A percentile compares a stretch with the other conserved stretches of the same genome.
Conservation (phyloP, 2,329 filamentous ascomycete genomes). For the Paraphaeosphaeria sporulosa region DNA sequence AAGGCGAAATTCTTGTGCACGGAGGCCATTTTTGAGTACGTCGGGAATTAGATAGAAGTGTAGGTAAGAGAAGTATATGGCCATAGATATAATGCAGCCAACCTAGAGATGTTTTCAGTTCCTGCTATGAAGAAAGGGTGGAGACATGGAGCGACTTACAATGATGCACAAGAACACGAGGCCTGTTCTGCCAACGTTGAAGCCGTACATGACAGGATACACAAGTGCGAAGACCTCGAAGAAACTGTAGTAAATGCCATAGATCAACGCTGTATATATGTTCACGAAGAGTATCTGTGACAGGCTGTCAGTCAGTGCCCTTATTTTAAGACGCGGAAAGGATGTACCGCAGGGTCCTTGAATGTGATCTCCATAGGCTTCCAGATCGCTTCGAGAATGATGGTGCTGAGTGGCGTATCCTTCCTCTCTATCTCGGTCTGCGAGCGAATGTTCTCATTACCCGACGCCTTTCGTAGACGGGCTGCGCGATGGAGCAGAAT, state of each 20-base stretch:
- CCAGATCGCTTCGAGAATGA: slow-evolving; percentile 65
- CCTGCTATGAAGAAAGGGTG: not conserved
- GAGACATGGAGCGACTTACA: not conserved
- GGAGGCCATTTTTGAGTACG: slow-evolving; percentile 21
- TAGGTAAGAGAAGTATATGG: slow-evolving; percentile 27
- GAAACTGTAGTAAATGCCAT: slow-evolving; percentile 35
- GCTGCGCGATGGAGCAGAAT: slow-evolving; percentile 68
- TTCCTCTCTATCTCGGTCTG: slow-evolving; percentile 71
- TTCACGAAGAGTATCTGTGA: slow-evolving; percentile 18
- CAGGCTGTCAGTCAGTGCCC: not conserved
- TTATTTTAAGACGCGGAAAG: not conserved
- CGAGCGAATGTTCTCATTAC: slow-evolving; percentile 63
- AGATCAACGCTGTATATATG: slow-evolving; percentile 32
- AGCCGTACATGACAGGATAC: slow-evolving; percentile 28
- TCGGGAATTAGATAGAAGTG: slow-evolving; percentile 24
- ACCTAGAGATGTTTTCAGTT: slow-evolving; percentile 2
- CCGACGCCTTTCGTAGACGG: slow-evolving; percentile 68
- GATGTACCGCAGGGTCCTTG: slow-evolving; percentile 45
- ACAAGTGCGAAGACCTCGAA: slow-evolving; percentile 36
- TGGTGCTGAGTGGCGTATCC: slow-evolving; percentile 57
- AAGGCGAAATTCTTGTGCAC: slow-evolving; percentile 23
- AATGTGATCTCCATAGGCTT: slow-evolving; percentile 60
- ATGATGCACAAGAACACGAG: slow-evolving; percentile 27
- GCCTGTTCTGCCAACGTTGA: slow-evolving; percentile 29
- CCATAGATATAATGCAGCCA: slow-evolving; percentile 27